Percentiles rank a stretch among this genome's conserved stretches.
Evolutionary conservation across 306 rosid species (phyloP).

Genomic region (Betula pendula): DNA sequence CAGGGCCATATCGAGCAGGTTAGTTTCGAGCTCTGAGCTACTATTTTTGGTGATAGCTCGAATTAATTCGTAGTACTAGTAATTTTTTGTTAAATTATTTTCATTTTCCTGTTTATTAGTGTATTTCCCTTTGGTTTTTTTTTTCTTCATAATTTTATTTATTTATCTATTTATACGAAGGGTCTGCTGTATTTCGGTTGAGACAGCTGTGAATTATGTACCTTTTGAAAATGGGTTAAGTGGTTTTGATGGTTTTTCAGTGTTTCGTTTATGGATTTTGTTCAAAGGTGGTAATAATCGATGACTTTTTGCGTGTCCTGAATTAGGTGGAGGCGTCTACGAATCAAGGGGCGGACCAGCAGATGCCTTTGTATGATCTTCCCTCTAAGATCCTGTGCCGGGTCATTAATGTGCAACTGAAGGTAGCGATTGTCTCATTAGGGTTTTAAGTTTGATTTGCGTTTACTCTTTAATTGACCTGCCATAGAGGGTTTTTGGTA

Average conservation of each 20-base stretch:
- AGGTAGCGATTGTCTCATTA: conserved; percentile 47
- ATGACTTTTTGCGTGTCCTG: conserved; percentile 15
- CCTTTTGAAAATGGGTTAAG: neutral
- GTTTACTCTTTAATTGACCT: neutral
- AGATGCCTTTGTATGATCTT: conserved; percentile 83
- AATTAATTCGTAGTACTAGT: no score
- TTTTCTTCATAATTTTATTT: neutral
- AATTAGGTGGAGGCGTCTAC: conserved; percentile 94
- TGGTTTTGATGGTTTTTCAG: neutral
- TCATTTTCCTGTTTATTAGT: neutral
- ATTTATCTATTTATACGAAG: neutral
- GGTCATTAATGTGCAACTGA: conserved; percentile 73
- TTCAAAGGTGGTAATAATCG: neutral
- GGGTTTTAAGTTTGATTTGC: neutral
- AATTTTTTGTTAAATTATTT: neutral
- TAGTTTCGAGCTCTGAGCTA: neutral
- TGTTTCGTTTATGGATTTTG: neutral
- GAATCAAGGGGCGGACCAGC: conserved; percentile 87
- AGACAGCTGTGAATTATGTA: neutral
- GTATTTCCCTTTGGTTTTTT: neutral
- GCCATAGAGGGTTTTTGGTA: no score
- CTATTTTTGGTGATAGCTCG: neutral
- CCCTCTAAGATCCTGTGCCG: conserved; percentile 82
- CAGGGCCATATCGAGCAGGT: conserved; percentile 99
- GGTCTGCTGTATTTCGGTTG: neutral